A percentile compares a stretch with the other conserved stretches of the same genome.
Conservation (phyloP, 805 yeast species). For the Priceomyces fermenticarens region DNA sequence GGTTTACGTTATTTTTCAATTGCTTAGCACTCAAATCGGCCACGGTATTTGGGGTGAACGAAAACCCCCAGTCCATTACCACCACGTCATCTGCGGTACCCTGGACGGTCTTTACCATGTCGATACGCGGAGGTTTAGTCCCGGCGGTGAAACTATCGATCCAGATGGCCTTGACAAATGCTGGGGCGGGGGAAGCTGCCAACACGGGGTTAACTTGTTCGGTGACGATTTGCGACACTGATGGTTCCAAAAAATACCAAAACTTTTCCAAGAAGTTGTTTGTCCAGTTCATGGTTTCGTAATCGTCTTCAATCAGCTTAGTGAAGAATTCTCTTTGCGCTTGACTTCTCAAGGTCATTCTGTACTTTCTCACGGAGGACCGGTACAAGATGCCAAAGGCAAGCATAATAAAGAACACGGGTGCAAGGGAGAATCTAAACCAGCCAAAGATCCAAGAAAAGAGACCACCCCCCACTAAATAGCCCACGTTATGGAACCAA, state of each 20-base stretch:
- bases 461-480: constrained; percentile 62
- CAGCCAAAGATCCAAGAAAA: constrained; percentile 79
- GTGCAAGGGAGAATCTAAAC: constrained; percentile 72
- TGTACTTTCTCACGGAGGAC: constrained; percentile 75
- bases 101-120: constrained; percentile 81
- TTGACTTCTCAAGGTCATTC: constrained; percentile 69
- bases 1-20: constrained; percentile 78
- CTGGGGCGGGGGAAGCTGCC: constrained; percentile 76
- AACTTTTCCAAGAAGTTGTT: constrained; percentile 85
- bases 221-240: constrained; percentile 78
- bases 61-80: constrained; percentile 95
- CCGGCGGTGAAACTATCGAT: constrained; percentile 89
- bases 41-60: constrained; percentile 87
- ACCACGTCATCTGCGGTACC: constrained; percentile 91
- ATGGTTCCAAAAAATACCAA: constrained; percentile 91
- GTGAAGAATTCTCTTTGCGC: constrained; percentile 85
- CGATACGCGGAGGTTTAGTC: constrained; percentile 92
- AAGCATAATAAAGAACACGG: constrained; percentile 70
- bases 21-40: constrained; percentile 86
- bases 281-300: constrained; percentile 94
- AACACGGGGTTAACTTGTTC: constrained; percentile 82
- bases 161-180: constrained; percentile 79
- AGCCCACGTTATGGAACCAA: constrained; percentile 91
- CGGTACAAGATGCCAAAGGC: constrained; percentile 71
- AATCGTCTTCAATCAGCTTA: constrained; percentile 78